Conservation (phyloP, 305 asterid genomes). For the Fraxinus paxiana region DNA sequence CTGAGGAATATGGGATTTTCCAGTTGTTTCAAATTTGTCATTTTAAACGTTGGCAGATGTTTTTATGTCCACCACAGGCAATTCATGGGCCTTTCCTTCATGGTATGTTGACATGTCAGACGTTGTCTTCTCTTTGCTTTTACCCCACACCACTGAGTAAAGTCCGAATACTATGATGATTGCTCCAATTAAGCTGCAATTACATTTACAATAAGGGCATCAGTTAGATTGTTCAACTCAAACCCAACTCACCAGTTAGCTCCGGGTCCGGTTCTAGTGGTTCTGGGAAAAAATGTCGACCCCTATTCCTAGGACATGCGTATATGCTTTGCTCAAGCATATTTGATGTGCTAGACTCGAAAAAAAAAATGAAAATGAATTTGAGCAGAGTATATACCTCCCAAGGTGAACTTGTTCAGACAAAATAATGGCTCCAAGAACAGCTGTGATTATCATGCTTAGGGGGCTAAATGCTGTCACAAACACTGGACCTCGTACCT, state of each 20-base stretch:
- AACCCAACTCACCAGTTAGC: not conserved
- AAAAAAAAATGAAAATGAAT: not conserved
- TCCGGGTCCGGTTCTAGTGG: not conserved
- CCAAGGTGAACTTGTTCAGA: slow-evolving; percentile 82
- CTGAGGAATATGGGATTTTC: not conserved
- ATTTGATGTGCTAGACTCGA: not conserved
- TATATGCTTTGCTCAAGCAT: not conserved
- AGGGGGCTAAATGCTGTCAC: slow-evolving; percentile 86
- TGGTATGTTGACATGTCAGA: slow-evolving; percentile 22
- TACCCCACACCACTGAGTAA: slow-evolving; percentile 87
- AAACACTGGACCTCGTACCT: slow-evolving; percentile 71
- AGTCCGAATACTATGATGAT: slow-evolving; percentile 66
- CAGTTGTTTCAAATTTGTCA: slow-evolving; percentile 11
- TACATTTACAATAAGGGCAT: not conserved
- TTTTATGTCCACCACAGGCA: slow-evolving; percentile 20
- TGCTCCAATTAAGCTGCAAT: slow-evolving; percentile 73
- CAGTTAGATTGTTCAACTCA: not conserved
- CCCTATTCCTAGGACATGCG: not conserved
- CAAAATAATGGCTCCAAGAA: slow-evolving; percentile 65
- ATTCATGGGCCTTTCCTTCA: slow-evolving; percentile 26
- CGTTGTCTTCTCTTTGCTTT: slow-evolving; percentile 52
- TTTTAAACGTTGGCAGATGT: not conserved
- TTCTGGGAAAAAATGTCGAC: not conserved
- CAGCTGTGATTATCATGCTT: slow-evolving; percentile 76
- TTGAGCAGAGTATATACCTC: slow-evolving; percentile 41